Evolutionary conservation across 208 protist species (phyloP).

Genomic region (Trypanosomatidae sp.): DNA sequence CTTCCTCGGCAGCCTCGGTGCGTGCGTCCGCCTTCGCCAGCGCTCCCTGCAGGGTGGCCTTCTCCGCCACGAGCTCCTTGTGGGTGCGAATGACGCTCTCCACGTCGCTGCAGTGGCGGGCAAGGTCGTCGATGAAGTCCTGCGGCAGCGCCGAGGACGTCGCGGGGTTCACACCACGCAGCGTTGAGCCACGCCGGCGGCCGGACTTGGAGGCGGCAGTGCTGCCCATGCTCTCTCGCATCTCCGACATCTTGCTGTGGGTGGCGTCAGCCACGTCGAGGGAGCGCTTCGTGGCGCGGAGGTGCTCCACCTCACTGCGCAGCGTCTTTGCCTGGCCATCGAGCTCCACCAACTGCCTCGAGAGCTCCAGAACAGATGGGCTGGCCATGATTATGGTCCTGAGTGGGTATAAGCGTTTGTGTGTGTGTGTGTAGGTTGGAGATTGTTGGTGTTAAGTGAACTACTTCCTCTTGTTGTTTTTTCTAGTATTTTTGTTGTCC

Average conservation of each 20-base stretch:
- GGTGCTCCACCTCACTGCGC: constrained; percentile 56
- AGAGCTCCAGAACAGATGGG: constrained; percentile 42
- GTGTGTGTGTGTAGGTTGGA: no score
- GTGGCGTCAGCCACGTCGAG: constrained; percentile 35
- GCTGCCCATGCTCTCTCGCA: constrained; percentile 30
- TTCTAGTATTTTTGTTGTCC: no score
- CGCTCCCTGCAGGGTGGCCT: constrained; percentile 24
- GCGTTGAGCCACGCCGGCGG: constrained; percentile 13
- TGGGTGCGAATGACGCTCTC: constrained; percentile 24
- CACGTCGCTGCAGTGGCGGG: constrained; percentile 48
- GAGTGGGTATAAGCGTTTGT: no score
- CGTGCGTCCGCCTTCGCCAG: constrained; percentile 19
- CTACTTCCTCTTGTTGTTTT: no score
- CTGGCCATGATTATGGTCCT: no score
- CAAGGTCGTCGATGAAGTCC: constrained; percentile 57
- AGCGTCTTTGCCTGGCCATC: constrained; percentile 56
- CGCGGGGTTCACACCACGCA: constrained; percentile 1
- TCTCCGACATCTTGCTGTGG: constrained; percentile 23
- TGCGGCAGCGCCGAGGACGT: constrained; percentile 20
- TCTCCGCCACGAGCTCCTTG: constrained; percentile 38
- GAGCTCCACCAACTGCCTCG: constrained; percentile 47
- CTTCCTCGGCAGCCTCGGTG: constrained; percentile 30
- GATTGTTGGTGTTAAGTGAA: no score
- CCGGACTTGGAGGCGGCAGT: constrained; percentile 13
- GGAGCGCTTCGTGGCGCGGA: constrained; percentile 51